Conservation (phyloP, 2,329 filamentous ascomycete genomes). For the Colletotrichum navitas region DNA sequence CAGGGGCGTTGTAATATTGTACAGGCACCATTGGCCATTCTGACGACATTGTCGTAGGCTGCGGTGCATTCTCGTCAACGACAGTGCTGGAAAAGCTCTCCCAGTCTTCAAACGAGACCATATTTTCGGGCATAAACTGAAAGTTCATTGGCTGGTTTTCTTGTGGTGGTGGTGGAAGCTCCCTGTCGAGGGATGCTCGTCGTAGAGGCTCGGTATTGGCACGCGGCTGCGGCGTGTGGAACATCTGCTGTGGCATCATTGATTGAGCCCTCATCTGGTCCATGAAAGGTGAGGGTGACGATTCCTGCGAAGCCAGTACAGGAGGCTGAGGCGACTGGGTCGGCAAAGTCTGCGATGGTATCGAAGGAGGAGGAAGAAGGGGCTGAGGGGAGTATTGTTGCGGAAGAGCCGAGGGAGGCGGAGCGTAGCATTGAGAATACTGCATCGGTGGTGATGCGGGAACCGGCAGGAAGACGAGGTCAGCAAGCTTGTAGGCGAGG, state of each 20-base stretch:
- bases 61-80: slow-evolving; percentile 48
- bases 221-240: slow-evolving; percentile 36
- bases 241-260: slow-evolving; percentile 41
- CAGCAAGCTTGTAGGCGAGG: slow-evolving; percentile 69
- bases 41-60: slow-evolving; percentile 43
- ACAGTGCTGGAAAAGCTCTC: slow-evolving; percentile 54
- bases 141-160: slow-evolving; percentile 55
- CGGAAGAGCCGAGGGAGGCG: slow-evolving; percentile 37
- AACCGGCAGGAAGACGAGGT: slow-evolving; percentile 54
- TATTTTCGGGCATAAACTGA: slow-evolving; percentile 55
- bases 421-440: slow-evolving; percentile 41
- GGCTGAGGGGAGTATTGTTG: slow-evolving; percentile 42
- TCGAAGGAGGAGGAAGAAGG: slow-evolving; percentile 41
- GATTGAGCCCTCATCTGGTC: slow-evolving; percentile 41
- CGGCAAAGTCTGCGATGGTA: slow-evolving; percentile 42
- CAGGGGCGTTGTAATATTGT: slow-evolving; percentile 44
- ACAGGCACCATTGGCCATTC: slow-evolving; percentile 47
- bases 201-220: slow-evolving; percentile 36
- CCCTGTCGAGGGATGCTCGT: slow-evolving; percentile 41
- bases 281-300: slow-evolving; percentile 33
- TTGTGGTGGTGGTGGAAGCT: slow-evolving; percentile 42
- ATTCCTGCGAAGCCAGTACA: slow-evolving; percentile 40
- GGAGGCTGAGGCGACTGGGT: slow-evolving; percentile 41
- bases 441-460: slow-evolving; percentile 43
- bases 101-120: slow-evolving; percentile 57